Evolutionary conservation across 192 early-diverging fungal species (phyloP).

Genomic region (Linnemannia schmuckeri): DNA sequence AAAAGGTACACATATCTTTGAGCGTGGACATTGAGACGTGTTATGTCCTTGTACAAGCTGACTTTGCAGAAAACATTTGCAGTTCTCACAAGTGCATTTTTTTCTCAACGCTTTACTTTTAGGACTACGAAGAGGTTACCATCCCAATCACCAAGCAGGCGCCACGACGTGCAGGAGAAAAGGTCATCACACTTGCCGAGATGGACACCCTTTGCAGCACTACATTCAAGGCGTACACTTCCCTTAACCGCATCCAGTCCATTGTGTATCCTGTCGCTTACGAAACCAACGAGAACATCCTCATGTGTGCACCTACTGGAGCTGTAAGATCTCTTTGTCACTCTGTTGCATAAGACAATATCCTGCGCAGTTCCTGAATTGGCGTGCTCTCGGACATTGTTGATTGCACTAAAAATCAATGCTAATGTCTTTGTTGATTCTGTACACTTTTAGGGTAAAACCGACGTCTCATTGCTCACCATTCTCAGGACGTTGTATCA

Average conservation of each 20-base stretch:
- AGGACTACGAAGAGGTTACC: conserved; percentile 92
- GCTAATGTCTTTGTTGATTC: not conserved
- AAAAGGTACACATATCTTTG: conserved; percentile 47
- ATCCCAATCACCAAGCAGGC: conserved; percentile 86
- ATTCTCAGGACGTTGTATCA: conserved; percentile 87
- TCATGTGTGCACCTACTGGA: conserved; percentile 98
- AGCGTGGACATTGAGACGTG: not conserved
- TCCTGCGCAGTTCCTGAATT: not conserved
- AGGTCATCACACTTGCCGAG: conserved; percentile 70
- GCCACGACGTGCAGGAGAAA: conserved; percentile 74
- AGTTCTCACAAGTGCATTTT: not conserved
- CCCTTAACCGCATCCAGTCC: conserved; percentile 95
- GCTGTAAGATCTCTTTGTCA: conserved; percentile 68
- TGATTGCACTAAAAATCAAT: too few species aligned
- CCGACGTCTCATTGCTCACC: conserved; percentile 96
- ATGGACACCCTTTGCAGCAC: conserved; percentile 83
- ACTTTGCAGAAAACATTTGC: not conserved
- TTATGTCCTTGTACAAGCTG: not conserved
- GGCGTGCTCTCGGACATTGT: too few species aligned
- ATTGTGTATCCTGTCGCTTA: conserved; percentile 95
- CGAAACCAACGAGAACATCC: conserved; percentile 97
- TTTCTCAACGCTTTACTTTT: conserved; percentile 37
- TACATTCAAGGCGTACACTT: conserved; percentile 88
- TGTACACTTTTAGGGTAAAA: conserved; percentile 81
- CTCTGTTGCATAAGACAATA: not conserved